phyloP scores from a whole-genome alignment of 805 yeast species.

The Lipomyces anomalus region DNA sequence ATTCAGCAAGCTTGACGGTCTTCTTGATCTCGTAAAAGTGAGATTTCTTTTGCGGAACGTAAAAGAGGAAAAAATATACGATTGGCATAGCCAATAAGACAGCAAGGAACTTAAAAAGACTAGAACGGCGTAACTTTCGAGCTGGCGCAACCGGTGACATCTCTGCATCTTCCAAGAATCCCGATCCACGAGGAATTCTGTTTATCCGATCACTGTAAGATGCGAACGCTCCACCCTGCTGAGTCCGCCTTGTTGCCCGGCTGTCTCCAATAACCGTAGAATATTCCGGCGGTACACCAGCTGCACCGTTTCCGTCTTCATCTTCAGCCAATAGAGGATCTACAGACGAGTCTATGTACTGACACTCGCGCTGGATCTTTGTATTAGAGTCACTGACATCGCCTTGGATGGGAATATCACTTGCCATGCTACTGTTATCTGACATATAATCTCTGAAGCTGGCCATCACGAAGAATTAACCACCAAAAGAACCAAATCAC shows the following conservation, averaged over 20 bases:
- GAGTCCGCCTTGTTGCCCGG: not conserved
- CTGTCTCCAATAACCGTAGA: not conserved
- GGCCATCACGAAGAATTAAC: too few species aligned
- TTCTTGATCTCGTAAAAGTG: constrained; percentile 9
- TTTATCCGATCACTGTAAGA: not conserved
- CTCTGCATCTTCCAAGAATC: too few species aligned
- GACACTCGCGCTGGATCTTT: not conserved
- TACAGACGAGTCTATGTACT: not conserved
- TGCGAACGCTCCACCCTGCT: not conserved
- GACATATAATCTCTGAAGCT: not conserved
- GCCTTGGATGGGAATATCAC: not conserved
- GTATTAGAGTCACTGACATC: not conserved
- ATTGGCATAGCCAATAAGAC: constrained; percentile 2
- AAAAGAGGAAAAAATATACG: constrained; percentile 12
- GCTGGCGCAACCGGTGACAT: too few species aligned
- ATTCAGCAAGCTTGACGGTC: constrained; percentile 21
- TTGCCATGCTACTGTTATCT: not conserved
- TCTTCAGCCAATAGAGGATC: not conserved
- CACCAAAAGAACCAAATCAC: too few species aligned
- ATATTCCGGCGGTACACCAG: not conserved
- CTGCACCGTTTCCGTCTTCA: too few species aligned
- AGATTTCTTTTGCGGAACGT: constrained; percentile 7
- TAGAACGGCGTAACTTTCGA: not conserved
- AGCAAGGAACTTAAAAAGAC: not conserved
- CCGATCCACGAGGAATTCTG: not conserved